A percentile compares a stretch with the other conserved stretches of the same genome.
These are phyloP conservation scores for Phytopythium kandeliae DNA, from an alignment of 352 stramenopile species.

Conservation along the genomic window DNA sequence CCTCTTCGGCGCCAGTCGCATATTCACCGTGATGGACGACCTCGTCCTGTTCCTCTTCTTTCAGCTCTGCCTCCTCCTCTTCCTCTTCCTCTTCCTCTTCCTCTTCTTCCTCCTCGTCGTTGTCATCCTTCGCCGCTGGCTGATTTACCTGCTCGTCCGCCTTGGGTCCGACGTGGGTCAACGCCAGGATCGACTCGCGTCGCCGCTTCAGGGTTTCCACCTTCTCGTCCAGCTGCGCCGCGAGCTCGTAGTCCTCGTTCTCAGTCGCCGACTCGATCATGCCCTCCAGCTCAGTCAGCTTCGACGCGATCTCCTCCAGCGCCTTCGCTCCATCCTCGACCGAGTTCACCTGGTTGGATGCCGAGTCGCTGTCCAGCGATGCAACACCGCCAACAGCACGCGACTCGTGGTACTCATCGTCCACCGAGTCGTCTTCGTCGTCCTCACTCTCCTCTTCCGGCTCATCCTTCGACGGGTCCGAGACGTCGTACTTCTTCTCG, in stretches of 20 bases:
- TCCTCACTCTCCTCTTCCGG: constrained; percentile 50
- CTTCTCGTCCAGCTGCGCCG: constrained; percentile 69
- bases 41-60: neutral
- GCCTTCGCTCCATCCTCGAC: constrained; percentile 22
- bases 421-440: constrained; percentile 29
- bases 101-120: constrained; percentile 17
- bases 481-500: constrained; percentile 69
- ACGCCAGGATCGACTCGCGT: constrained; percentile 33
- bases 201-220: constrained; percentile 54
- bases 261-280: constrained; percentile 75
- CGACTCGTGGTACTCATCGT: constrained; percentile 33
- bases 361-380: constrained; percentile 7
- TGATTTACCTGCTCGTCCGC: constrained; percentile 8
- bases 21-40: too few species aligned
- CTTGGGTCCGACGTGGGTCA: constrained; percentile 11
- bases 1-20: too few species aligned
- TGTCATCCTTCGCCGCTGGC: constrained; percentile 9
- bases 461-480: constrained; percentile 44
- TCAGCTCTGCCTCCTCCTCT: neutral
- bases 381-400: neutral
- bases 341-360: constrained; percentile 11
- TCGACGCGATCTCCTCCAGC: constrained; percentile 50
- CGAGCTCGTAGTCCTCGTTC: constrained; percentile 78
- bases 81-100: constrained; percentile 14
- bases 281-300: constrained; percentile 53